Conservation (phyloP, 1,139 yeast genomes). For the Citeromyces hawaiiensis region DNA sequence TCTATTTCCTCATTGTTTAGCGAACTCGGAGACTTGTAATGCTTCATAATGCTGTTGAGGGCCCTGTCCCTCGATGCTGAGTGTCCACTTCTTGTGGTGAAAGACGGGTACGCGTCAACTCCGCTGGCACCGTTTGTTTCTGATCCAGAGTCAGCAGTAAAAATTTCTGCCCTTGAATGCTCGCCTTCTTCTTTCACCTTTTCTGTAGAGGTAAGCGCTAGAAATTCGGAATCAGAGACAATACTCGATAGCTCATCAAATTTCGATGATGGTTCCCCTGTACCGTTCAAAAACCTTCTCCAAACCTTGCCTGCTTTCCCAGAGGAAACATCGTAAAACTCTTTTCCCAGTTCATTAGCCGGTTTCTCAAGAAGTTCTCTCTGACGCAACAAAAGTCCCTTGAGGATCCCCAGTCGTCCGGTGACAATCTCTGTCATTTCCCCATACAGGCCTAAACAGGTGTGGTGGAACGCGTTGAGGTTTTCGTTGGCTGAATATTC, state of each 20-base stretch:
- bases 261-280: neutral
- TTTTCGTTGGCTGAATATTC: conserved; percentile 13
- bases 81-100: neutral
- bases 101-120: neutral
- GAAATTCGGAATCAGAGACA: neutral
- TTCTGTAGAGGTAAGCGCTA: neutral
- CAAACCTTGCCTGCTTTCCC: conserved; percentile 1
- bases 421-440: conserved; percentile 14
- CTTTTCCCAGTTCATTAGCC: neutral
- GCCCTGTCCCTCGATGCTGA: conserved; percentile 1
- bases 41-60: conserved; percentile 12
- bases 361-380: conserved; percentile 6
- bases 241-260: neutral
- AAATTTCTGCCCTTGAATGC: neutral
- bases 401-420: conserved; percentile 16
- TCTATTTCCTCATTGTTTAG: conserved; percentile 15
- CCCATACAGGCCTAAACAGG: conserved; percentile 12
- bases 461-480: conserved; percentile 12
- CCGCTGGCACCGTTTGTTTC: neutral
- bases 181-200: neutral
- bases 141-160: neutral
- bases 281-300: neutral
- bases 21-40: conserved; percentile 16
- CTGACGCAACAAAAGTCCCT: conserved; percentile 17
- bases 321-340: conserved; percentile 2